Percentiles rank a stretch among this genome's conserved stretches.
Conservation (phyloP, 805 yeast species). For the Spathaspora girioi region DNA sequence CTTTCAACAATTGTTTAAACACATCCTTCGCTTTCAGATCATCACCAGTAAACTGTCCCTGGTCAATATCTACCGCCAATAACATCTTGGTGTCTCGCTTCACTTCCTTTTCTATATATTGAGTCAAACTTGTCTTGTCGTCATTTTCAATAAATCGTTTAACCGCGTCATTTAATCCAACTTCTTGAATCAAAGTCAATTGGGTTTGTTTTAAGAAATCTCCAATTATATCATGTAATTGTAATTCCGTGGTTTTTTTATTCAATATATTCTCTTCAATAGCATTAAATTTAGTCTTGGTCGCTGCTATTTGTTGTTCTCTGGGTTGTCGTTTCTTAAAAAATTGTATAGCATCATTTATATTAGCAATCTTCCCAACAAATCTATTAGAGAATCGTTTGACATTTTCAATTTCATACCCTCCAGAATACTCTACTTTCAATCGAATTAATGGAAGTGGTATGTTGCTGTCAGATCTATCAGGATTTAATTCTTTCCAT, state of each 20-base stretch:
- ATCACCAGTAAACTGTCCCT: slow-evolving; percentile 31
- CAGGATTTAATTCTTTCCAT: slow-evolving; percentile 39
- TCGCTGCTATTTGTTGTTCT: slow-evolving; percentile 5
- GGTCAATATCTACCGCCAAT: slow-evolving; percentile 39
- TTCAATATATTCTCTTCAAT: slow-evolving; percentile 12
- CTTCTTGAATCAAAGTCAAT: slow-evolving; percentile 67
- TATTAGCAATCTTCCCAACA: slow-evolving; percentile 87
- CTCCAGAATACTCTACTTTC: slow-evolving; percentile 86
- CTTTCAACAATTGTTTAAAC: slow-evolving; percentile 42
- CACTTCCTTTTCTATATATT: slow-evolving; percentile 57
- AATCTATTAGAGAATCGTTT: slow-evolving; percentile 84
- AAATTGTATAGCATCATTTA: slow-evolving; percentile 78
- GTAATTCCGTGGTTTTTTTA: slow-evolving; percentile 28
- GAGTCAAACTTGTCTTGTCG: slow-evolving; percentile 67
- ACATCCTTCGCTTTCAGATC: slow-evolving; percentile 24
- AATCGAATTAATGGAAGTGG: slow-evolving; percentile 82
- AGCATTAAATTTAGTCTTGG: slow-evolving; percentile 6
- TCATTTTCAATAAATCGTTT: slow-evolving; percentile 75
- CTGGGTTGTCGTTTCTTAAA: slow-evolving; percentile 41
- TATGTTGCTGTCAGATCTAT: slow-evolving; percentile 13
- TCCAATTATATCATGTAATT: slow-evolving; percentile 61
- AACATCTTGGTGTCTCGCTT: slow-evolving; percentile 49
- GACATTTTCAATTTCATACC: slow-evolving; percentile 88
- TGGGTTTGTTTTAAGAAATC: slow-evolving; percentile 60
- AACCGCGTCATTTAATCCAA: slow-evolving; percentile 71